phyloP scores from a whole-genome alignment of 768 basidiomycete genomes.

The Myochromella boudieri region DNA sequence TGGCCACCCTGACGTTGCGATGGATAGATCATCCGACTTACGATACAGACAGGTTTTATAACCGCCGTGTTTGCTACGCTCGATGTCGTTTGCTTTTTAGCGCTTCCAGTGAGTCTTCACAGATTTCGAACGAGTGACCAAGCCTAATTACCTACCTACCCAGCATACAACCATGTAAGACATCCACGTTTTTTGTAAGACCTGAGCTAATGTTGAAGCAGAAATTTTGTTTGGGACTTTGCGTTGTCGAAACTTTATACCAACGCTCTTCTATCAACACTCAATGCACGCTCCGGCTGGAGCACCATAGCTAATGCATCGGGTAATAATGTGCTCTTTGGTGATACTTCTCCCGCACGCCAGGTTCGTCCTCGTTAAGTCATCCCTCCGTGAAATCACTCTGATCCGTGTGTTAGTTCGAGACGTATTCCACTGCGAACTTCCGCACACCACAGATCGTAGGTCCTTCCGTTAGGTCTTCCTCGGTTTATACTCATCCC shows the following conservation, averaged over 20 bases:
- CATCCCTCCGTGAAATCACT: background rate
- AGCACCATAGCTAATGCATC: conserved; percentile 10
- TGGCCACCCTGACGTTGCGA: too few species aligned
- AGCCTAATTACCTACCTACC: background rate
- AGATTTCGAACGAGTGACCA: background rate
- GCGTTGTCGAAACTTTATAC: conserved; percentile 27
- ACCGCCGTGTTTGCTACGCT: conserved; percentile 41
- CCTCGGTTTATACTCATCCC: background rate
- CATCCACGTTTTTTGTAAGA: background rate
- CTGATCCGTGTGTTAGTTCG: background rate
- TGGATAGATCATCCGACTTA: conserved; percentile 22
- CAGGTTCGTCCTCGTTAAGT: conserved; percentile 3
- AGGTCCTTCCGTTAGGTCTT: background rate
- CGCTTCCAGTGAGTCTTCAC: conserved; percentile 31
- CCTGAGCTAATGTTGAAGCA: conserved; percentile 2
- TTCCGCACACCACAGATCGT: conserved; percentile 3
- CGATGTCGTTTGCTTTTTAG: conserved; percentile 42
- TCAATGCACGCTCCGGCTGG: conserved; percentile 22
- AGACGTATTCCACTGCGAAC: background rate
- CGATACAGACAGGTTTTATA: conserved; percentile 39
- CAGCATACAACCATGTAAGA: conserved; percentile 25
- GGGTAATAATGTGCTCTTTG: conserved; percentile 18
- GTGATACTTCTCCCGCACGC: conserved; percentile 4
- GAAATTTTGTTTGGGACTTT: conserved; percentile 30
- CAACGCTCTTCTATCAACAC: conserved; percentile 23